Evolutionary conservation across 345 rosid genomes (phyloP).

Genomic region (Ceriops tagal): DNA sequence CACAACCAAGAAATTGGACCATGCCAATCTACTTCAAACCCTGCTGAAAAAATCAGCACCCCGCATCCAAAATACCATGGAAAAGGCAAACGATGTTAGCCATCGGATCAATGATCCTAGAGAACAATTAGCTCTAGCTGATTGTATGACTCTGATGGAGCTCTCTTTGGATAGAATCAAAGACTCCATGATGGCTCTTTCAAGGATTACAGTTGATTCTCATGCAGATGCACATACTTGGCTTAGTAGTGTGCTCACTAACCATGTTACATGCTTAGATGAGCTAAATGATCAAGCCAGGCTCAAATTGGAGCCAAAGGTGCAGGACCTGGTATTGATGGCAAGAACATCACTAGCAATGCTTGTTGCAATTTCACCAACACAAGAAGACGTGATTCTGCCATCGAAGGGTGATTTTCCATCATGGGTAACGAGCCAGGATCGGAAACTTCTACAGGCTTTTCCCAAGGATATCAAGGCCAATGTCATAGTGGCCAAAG

Average conservation of each 20-base stretch:
- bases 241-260: slow-evolving; percentile 23
- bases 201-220: not conserved
- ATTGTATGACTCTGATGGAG: slow-evolving; percentile 60
- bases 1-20: slow-evolving; percentile 17
- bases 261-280: slow-evolving; percentile 20
- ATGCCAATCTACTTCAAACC: slow-evolving; percentile 33
- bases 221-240: slow-evolving; percentile 15
- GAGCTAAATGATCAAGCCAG: slow-evolving; percentile 15
- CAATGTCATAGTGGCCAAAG: slow-evolving; percentile 19
- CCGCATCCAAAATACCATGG: slow-evolving; percentile 24
- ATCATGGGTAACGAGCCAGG: slow-evolving; percentile 10
- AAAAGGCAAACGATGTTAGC: slow-evolving; percentile 15
- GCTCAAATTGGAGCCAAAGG: slow-evolving; percentile 8
- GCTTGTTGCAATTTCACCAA: slow-evolving; percentile 6
- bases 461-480: slow-evolving; percentile 5
- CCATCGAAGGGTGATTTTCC: slow-evolving; percentile 16
- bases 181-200: slow-evolving; percentile 10
- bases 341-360: slow-evolving; percentile 20
- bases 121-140: slow-evolving; percentile 39
- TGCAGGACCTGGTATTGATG: slow-evolving; percentile 2
- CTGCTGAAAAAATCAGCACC: slow-evolving; percentile 34
- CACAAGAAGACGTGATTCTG: not conserved
- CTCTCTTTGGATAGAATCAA: slow-evolving; percentile 42
- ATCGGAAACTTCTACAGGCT: slow-evolving; percentile 6
- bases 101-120: slow-evolving; percentile 32